Conservation (phyloP, 176 grass and related monocot species). For the Elaeis guineensis region DNA sequence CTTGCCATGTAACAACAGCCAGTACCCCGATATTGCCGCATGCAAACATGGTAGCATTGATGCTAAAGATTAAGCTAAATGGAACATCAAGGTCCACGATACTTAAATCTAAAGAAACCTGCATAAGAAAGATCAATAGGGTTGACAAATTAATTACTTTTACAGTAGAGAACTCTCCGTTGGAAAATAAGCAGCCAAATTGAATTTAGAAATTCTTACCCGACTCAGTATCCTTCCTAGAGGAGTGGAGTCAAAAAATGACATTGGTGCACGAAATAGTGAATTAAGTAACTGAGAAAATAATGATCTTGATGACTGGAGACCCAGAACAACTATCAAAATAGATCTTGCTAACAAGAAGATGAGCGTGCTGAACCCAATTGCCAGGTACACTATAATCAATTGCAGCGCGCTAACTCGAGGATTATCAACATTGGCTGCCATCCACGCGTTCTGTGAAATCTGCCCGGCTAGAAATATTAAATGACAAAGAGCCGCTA, state of each 20-base stretch:
- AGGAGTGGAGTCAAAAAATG: conserved; percentile 92
- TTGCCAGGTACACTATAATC: conserved; percentile 67
- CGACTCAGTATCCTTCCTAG: conserved; percentile 81
- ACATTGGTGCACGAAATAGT: conserved; percentile 76
- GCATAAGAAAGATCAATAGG: conserved; percentile 8
- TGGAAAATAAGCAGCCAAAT: conserved; percentile 2
- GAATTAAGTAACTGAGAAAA: conserved; percentile 71
- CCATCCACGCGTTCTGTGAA: conserved; percentile 96
- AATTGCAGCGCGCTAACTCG: conserved; percentile 54
- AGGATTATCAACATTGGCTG: conserved; percentile 71
- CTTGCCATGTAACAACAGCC: conserved; percentile 86
- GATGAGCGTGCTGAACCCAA: conserved; percentile 52
- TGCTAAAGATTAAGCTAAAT: conserved; percentile 47
- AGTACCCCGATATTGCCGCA: conserved; percentile 77
- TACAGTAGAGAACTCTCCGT: neutral
- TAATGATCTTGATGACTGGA: conserved; percentile 79
- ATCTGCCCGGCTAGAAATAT: conserved; percentile 73
- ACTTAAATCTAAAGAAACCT: conserved; percentile 88
- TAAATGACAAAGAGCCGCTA: conserved; percentile 39
- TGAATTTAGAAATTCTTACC: conserved; percentile 42
- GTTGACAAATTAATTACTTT: no score
- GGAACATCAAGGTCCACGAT: conserved; percentile 89
- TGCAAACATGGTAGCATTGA: conserved; percentile 46
- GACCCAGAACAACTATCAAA: conserved; percentile 39
- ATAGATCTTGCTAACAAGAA: conserved; percentile 62